Base-by-base conservation (phyloP, 768 basidiomycete species). In the Mycena metata region DNA sequence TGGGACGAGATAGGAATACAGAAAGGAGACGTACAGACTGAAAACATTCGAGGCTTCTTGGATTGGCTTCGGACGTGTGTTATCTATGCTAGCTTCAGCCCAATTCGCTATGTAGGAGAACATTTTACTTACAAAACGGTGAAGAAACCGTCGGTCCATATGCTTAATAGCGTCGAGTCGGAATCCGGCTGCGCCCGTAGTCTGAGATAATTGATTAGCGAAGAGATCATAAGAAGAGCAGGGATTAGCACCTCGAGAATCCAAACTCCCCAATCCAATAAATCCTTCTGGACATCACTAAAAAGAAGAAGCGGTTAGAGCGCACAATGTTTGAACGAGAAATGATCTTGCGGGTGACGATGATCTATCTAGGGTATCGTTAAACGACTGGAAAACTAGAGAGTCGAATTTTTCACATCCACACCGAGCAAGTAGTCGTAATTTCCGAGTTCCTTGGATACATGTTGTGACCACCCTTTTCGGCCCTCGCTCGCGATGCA, bases 91-190 rank as follows among this genome's bases (percentile, higher is more conserved):
- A 47, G 47, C 43, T 23, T 46, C 35, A 64, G 58, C 16, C 33
- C 26, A 17, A 16, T 36, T 39, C 33, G 47, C 26, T 33, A 33
- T 2, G 9, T 11, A 46, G 21, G n/a, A 19, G 26, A 23, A 35
- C 30, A n/a, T 10, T 49, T 21, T 19, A 77, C 86, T 76, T 70
- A 94, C 94, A 80, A 93, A 95, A 41, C 86, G 82, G 3, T 87
- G 74, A n/a, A 92, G 78, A 72, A 94, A 95, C 24, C 81, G 79
- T 64, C 85, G 82, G 77, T 96, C 93, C 56, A 93, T 90, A 71
- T 98, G 96, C 77, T 97, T 98, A 71, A 96, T 92, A 19, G 96
- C 96, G 75, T 97, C 96, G 33, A 97, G 84, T 55, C 95, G 86
- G 77, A 96, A 95, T 15, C 96, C 96, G 36, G 79, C 78, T 13